A percentile compares a stretch with the other conserved stretches of the same genome.
phyloP scores from a whole-genome alignment of 2,329 filamentous ascomycete genomes.

The Trichoderma lentiforme region DNA sequence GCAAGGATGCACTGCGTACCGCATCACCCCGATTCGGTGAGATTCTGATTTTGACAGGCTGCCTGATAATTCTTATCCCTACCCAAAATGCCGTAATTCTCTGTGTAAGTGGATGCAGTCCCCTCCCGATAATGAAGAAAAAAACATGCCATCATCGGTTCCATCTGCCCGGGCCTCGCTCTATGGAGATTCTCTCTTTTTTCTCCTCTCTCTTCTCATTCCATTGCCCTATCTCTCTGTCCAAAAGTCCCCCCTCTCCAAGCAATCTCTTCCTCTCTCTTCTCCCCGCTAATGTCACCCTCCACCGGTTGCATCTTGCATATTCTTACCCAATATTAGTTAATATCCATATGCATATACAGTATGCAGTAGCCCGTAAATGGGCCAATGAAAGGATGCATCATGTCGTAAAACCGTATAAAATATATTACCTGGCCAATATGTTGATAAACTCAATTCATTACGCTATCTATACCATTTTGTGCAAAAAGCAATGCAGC shows the following conservation, averaged over 20 bases:
- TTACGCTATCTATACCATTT: not conserved
- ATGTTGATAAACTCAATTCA: not conserved
- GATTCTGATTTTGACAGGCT: not conserved
- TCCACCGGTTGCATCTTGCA: conserved; percentile 11
- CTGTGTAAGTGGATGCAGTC: not conserved
- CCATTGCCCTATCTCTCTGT: not conserved
- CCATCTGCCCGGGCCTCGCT: not conserved
- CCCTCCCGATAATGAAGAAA: not conserved
- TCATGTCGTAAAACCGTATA: not conserved
- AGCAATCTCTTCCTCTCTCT: not conserved
- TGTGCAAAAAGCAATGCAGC: not conserved
- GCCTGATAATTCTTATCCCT: not conserved
- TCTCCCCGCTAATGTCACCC: conserved; percentile 2
- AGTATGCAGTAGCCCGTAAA: not conserved
- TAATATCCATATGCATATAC: not conserved
- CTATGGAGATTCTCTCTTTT: not conserved
- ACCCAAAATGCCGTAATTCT: not conserved
- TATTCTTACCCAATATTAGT: not conserved
- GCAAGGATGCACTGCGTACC: not conserved
- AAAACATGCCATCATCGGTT: not conserved
- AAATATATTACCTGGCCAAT: not conserved
- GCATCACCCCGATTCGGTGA: not conserved
- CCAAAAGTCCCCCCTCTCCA: not conserved
- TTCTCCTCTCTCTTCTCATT: not conserved
- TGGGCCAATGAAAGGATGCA: not conserved